Evolutionary conservation across 2,329 filamentous ascomycete species (phyloP).

Genomic region (Colletotrichum incanum): DNA sequence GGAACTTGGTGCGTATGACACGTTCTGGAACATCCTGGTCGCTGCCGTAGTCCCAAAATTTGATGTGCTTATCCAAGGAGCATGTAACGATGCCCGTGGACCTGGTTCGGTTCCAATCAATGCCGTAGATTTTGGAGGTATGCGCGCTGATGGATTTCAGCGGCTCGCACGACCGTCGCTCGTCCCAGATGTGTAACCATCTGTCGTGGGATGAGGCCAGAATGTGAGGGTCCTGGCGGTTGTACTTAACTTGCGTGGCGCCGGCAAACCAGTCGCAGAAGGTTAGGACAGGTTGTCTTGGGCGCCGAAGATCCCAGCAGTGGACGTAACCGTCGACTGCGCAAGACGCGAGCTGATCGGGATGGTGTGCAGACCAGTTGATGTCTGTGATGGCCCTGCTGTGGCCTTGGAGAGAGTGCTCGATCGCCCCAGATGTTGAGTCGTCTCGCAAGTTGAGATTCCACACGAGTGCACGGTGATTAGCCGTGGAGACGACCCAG

Average conservation of each 20-base stretch:
- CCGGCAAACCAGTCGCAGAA: constrained; percentile 96
- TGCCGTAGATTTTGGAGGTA: constrained; percentile 92
- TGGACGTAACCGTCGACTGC: constrained; percentile 95
- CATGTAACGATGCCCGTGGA: constrained; percentile 85
- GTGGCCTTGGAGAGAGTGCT: constrained; percentile 88
- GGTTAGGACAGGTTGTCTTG: constrained; percentile 80
- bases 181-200: constrained; percentile 92
- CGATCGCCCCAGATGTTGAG: constrained; percentile 79
- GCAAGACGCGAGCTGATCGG: constrained; percentile 90
- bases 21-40: constrained; percentile 78
- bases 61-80: constrained; percentile 92
- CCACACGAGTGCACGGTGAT: constrained; percentile 95
- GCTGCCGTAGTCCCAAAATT: constrained; percentile 87
- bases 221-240: constrained; percentile 87
- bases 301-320: constrained; percentile 88
- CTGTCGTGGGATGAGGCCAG: constrained; percentile 93
- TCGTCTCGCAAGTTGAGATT: constrained; percentile 87
- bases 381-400: constrained; percentile 94
- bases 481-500: constrained; percentile 95
- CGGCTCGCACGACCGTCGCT: constrained; percentile 82
- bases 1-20: constrained; percentile 86
- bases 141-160: constrained; percentile 90
- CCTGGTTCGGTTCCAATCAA: constrained; percentile 92
- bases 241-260: constrained; percentile 96
- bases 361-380: constrained; percentile 95